Evolutionary conservation across 163 green algal genomes (phyloP), one percentile per base, ranked within the genome.

Genomic region (Trebouxiophyceae sp.): DNA sequence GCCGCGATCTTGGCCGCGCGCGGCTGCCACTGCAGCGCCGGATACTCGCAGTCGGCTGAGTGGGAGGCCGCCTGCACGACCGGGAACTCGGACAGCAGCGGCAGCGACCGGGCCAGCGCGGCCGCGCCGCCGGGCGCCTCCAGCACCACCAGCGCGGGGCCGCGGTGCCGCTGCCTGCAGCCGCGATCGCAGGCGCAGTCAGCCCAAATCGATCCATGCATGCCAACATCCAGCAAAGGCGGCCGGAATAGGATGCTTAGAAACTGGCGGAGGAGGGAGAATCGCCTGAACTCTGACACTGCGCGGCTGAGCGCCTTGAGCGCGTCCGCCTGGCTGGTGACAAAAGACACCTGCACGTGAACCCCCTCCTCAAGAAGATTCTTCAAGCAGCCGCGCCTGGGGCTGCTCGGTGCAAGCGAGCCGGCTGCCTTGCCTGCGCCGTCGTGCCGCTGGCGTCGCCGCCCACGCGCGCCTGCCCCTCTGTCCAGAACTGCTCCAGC

Each of bases 11-110:
- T 60, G 55, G 79, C 76, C 24, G 85, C 77, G 2, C 75, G 74
- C 44, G 77, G 54, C 79, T 97, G 93, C 91, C 92, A 97, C 60
- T 55, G 71, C 58, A 91, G 73, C 8, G 80, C 56, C 0, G 84
- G 79, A 73, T 91, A 89, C 55, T 62, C 77, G 58, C 69, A 67
- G 46, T 82, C 75, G 5, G 84, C 71, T 12, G 39, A 50, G 39
- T 50, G 39, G 39, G 12, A n/a, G 39, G 39, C 19, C 12, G 39
- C 39, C 39, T 50, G 12, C 39, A 50, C 39, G 24, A 45, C 77
- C 19, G 85, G 87, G 29, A 91, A 67, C 54, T 93, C 85, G 1
- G 55, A 60, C 58, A 93, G 76, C 12, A 81, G 26, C 1, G 85
- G 77, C 47, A 93, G 62, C 31, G 73, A 61, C 26, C 76, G 68